Evolutionary conservation across 768 basidiomycete genomes (phyloP), one percentile per base, ranked within the genome.

Genomic region (Termitomyces eurrhizus): DNA sequence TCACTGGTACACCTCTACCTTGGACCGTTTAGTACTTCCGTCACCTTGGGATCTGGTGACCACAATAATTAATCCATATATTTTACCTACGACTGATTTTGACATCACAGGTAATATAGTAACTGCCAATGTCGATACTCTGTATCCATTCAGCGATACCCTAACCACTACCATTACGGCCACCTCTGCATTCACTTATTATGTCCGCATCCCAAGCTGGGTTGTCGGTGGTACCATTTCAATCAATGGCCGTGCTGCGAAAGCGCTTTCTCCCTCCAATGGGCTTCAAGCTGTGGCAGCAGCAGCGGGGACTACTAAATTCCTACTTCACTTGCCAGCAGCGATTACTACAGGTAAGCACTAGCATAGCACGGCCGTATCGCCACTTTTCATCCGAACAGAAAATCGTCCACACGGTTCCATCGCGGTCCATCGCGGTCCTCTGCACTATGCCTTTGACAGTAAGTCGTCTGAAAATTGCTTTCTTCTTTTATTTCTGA

Each of bases 371-470:
- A 24, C 14, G 37, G 7, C 7, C 7, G 21, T 36, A 37, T n/a
- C n/a, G 36, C 14, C 21, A 44, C 3, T 16, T 24, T 21, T 44
- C 7, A 21, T 16, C 5, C 2, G 16, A 50, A 39, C 63, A 83
- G 82, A 85, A 67, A 74, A 65, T 33, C 75, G 83, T 21, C 81
- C 82, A 18, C 77, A 83, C 63, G 77, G 78, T 8, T 81, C 81
- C 8, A 73, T 83, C 52, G 82, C 82, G 9, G 74, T 85, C 16
- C 82, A 84, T 50, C 79, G 82, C 8, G 83, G 82, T 16, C 80
- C 82, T 11, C 66, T 84, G 46, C 75, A 84, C 68, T 84, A 83
- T 65, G 82, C 83, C 5, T 80, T 79, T 61, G 82, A 84, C 68
- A 84, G 78, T 78, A 59, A 60, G 75, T 62, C 13, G 41, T 36